Base-by-base conservation (phyloP, 495 filamentous ascomycete species). In the Aspergillus kassunensis region DNA sequence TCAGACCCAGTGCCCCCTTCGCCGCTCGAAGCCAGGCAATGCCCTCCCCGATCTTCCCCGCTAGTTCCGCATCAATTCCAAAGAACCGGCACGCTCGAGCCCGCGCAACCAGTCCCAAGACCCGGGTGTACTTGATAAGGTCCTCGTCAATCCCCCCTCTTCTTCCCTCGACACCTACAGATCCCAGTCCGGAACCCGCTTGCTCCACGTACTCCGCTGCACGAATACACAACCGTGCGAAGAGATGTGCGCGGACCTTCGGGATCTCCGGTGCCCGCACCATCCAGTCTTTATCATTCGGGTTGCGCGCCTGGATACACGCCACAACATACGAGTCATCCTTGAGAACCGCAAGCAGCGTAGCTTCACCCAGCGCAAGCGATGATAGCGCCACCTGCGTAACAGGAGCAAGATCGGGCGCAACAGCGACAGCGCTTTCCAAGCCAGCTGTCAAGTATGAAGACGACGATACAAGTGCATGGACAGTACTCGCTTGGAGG, bases 211-310 rank as follows among this genome's bases (percentile, higher is more conserved):
- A 77, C 54, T 79, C 80, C 1, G 77, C 77, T 3, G 74, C 73
- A 5, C 72, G 87, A n/a, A 97, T 75, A 65, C 91, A 98, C 12
- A 97, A 70, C 6, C 92, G 73, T 2, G 89, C 89, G 56, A 93
- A 95, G 4, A 97, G 73, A 59, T 91, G 81, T 0, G 90, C 92
- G 18, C 91, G 81, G 16, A 97, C 90, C 59, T 90, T 91, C 20
- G 89, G 89, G 21, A 96, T 88, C 44, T 88, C 83, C 11, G 90
- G 89, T 1, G 87, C 79, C 60, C 85, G 86, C 57, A 91, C 88
- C 90, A 96, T 95, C 91, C 91, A 96, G 57, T 95, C 90, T 29
- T 78, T 86, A 65, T 90, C 88, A 54, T 87, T 82, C 23, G 83
- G 78, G 59, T 93, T 91, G 27, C 89, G 78, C 40, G 82, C 80